Conservation (phyloP, 129 eudicot genomes). For the Deinandra increscens region DNA sequence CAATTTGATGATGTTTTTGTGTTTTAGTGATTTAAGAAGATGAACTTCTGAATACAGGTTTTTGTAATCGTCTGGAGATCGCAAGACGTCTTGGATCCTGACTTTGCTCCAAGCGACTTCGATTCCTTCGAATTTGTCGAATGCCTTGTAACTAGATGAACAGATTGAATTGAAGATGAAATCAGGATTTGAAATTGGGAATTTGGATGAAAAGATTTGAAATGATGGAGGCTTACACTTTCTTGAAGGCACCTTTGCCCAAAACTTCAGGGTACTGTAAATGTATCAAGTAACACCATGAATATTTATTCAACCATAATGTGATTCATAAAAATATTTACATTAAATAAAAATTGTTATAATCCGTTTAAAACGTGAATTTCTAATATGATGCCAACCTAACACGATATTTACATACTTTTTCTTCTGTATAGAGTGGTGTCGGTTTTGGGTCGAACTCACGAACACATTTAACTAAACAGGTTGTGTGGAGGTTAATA, state of each 20-base stretch:
- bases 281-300: neutral
- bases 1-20: conserved; percentile 64
- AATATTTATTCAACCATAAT: neutral
- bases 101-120: conserved; percentile 95
- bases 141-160: conserved; percentile 63
- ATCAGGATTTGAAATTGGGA: neutral
- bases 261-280: conserved; percentile 71
- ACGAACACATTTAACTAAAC: too few species aligned
- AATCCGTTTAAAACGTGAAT: too few species aligned
- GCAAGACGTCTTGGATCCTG: conserved; percentile 51
- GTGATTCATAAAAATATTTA: neutral
- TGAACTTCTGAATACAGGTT: conserved; percentile 69
- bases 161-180: neutral
- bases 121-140: conserved; percentile 74
- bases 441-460: too few species aligned
- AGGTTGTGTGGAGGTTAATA: too few species aligned
- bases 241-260: conserved; percentile 94
- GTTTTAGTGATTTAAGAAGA: conserved; percentile 70
- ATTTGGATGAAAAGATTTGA: neutral
- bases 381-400: too few species aligned
- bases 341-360: neutral
- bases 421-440: too few species aligned
- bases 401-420: too few species aligned
- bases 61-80: conserved; percentile 58
- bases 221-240: conserved; percentile 58